These are phyloP conservation scores for Lentithecium fluviatile DNA, from an alignment of 495 filamentous ascomycete species.

Conservation along the genomic window DNA sequence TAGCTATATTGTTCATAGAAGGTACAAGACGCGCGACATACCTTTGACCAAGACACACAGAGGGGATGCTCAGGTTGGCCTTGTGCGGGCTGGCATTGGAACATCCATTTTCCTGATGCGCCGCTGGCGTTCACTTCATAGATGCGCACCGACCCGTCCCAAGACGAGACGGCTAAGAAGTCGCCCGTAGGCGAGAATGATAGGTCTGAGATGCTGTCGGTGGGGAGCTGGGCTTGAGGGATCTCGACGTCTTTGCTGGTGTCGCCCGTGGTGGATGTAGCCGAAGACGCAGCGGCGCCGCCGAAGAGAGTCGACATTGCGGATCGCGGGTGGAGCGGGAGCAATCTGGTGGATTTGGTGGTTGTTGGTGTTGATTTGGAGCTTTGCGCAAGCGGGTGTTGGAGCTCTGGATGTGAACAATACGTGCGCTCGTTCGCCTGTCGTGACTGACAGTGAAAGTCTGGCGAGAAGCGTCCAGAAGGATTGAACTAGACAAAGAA, in stretches of 20 bases:
- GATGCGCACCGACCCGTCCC: conserved; percentile 93
- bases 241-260: conserved; percentile 84
- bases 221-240: conserved; percentile 59
- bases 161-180: conserved; percentile 79
- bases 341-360: conserved; percentile 20
- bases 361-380: conserved; percentile 3
- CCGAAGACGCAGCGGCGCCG: conserved; percentile 44
- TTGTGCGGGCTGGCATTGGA: conserved; percentile 59
- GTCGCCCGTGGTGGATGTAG: conserved; percentile 78
- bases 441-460: too few relatives aligned
- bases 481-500: not conserved
- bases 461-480: not conserved
- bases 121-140: conserved; percentile 78
- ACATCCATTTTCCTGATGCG: conserved; percentile 73
- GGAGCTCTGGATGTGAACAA: too few relatives aligned
- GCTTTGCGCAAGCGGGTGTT: not conserved
- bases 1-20: conserved; percentile 25
- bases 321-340: conserved; percentile 23
- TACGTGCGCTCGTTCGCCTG: too few relatives aligned
- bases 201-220: conserved; percentile 83
- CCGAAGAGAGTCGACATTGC: conserved; percentile 71
- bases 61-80: conserved; percentile 59
- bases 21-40: conserved; percentile 46
- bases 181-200: conserved; percentile 75
- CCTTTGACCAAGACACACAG: conserved; percentile 79